Base-by-base conservation (phyloP, 768 basidiomycete species). In the Rubroboletus satanas region DNA sequence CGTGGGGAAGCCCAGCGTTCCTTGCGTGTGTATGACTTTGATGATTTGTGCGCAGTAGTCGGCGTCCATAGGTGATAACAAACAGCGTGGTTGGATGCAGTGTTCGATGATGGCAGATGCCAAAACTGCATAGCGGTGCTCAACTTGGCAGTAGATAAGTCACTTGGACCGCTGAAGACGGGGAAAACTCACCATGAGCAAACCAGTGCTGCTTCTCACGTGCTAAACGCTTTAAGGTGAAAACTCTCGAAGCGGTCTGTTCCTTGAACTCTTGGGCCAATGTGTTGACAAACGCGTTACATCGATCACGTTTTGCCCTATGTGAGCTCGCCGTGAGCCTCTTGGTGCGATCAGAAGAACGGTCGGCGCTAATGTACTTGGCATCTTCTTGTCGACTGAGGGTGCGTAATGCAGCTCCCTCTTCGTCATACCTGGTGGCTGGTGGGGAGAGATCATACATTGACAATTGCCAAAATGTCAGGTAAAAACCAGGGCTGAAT, bases 21-120 rank as follows among this genome's bases (percentile, higher is more conserved):
- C 94, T 66, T 87, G 83, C 14, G 82, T 79, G 62, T 99, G 97
- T 56, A 98, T 76, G 14, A 87, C 79, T 66, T 88, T 88, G 69
- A 98, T 88, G 64, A 98, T 87, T 60, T 92, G 89, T 3, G 92
- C 88, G 53, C 93, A 93, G 62, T 86, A 99, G 52, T 96, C 88
- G 26, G 97, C 96, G 70, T 99, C 97, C 83, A 94, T 91, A 0
- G 94, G 94, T 0, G 96, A 96, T n/a, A 98, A 75, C 38, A 98
- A 75, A 60, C 88, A 89, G 29, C 97, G 84, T 11, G 97, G 96
- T 65, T 90, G 87, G 57, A 99, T 84, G 67, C 97, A 98, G 65
- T 96, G 84, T 66, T 97, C 91, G 57, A 93, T 87, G 53, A 93
- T 75, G 5, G 83, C 77, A 26, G 78, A 75, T 7, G 82, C 81